Conservation (phyloP, 495 filamentous ascomycete genomes). For the Penicillium parvum region DNA sequence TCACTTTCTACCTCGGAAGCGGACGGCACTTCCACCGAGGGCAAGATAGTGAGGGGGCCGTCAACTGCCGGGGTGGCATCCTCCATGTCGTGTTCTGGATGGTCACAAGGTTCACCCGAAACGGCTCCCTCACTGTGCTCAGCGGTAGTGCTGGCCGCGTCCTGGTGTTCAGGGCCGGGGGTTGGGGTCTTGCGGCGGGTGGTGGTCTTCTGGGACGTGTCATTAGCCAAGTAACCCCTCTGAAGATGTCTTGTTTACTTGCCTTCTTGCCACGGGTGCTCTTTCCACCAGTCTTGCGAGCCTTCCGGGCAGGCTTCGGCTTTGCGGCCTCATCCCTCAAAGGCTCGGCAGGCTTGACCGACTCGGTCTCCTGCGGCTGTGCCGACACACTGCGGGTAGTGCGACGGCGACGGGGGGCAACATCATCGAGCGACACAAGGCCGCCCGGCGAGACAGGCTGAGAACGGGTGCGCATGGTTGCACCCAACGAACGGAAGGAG, state of each 20-base stretch:
- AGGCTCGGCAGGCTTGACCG: constrained; percentile 3
- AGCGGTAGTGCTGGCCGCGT: not conserved
- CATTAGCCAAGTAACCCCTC: not conserved
- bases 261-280: constrained; percentile 10
- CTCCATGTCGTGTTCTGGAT: not conserved
- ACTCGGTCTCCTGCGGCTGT: constrained; percentile 13
- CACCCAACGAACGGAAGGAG: not conserved
- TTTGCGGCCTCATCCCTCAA: not conserved
- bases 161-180: not conserved
- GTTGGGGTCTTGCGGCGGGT: not conserved
- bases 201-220: constrained; percentile 1
- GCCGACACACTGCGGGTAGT: constrained; percentile 18
- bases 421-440: constrained; percentile 10
- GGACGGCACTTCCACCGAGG: constrained; percentile 7
- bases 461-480: constrained; percentile 16
- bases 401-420: constrained; percentile 15
- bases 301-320: constrained; percentile 1
- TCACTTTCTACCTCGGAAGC: too few relatives aligned
- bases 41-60: constrained; percentile 2
- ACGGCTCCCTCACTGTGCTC: too few relatives aligned
- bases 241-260: not conserved
- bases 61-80: not conserved
- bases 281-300: constrained; percentile 5
- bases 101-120: too few relatives aligned
- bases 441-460: constrained; percentile 10